Conservation (phyloP, 1,284 basidiomycete species). For the Leccinum cinnamomeum region DNA sequence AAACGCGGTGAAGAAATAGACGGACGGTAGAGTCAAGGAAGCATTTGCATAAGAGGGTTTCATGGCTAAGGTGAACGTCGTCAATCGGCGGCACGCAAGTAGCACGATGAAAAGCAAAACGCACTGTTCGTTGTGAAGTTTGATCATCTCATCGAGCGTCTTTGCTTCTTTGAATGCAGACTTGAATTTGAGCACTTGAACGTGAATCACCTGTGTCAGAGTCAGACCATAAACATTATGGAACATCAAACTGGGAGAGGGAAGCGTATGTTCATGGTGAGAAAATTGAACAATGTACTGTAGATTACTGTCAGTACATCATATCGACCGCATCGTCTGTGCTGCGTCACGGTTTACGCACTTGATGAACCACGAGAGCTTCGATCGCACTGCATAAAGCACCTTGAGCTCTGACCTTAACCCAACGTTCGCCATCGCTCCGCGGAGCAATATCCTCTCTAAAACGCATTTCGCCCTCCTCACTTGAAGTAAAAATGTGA, state of each 20-base stretch:
- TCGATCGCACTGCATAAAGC: constrained; percentile 72
- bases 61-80: constrained; percentile 45
- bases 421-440: constrained; percentile 37
- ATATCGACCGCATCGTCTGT: not conserved
- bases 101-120: constrained; percentile 28
- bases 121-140: constrained; percentile 71
- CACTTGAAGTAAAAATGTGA: constrained; percentile 77
- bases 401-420: constrained; percentile 53
- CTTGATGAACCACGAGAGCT: constrained; percentile 83
- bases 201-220: constrained; percentile 61
- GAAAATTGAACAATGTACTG: constrained; percentile 71
- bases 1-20: constrained; percentile 2
- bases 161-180: constrained; percentile 51
- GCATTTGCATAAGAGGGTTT: constrained; percentile 61
- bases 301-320: constrained; percentile 11
- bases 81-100: not conserved
- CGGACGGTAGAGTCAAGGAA: constrained; percentile 66
- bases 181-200: constrained; percentile 59
- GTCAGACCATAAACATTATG: not conserved
- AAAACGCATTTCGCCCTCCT: constrained; percentile 64
- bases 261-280: constrained; percentile 65
- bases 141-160: constrained; percentile 77
- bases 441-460: constrained; percentile 65
- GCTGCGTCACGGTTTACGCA: constrained; percentile 40
- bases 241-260: not conserved